phyloP scores from a whole-genome alignment of 495 filamentous ascomycete species.

The Pseudoneurospora amorphoporcata region DNA sequence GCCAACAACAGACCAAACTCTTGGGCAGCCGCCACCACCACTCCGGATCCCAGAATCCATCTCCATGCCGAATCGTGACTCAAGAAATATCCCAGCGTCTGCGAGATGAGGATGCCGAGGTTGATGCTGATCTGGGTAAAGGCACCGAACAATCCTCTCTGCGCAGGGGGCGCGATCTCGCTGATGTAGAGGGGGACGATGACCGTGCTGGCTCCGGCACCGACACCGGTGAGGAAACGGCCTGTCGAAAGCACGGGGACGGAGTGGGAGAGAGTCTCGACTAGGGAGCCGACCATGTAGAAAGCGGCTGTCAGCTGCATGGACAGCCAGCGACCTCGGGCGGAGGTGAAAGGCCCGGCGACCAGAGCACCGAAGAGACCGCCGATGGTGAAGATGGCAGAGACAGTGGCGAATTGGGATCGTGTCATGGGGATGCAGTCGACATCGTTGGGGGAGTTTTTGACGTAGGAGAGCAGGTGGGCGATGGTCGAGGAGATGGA shows the following conservation, averaged over 20 bases:
- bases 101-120: constrained; percentile 77
- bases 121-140: constrained; percentile 93
- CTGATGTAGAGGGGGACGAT: constrained; percentile 95
- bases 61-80: constrained; percentile 72
- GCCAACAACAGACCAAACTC: constrained; percentile 55
- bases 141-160: constrained; percentile 78
- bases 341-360: constrained; percentile 62
- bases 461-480: constrained; percentile 18
- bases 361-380: constrained; percentile 74
- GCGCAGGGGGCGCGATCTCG: constrained; percentile 69
- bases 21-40: constrained; percentile 55
- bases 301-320: constrained; percentile 65
- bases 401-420: constrained; percentile 67
- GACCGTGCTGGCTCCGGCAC: constrained; percentile 77
- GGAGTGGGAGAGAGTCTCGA: constrained; percentile 60
- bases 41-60: constrained; percentile 66
- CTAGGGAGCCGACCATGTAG: constrained; percentile 63
- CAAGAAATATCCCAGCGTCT: constrained; percentile 76
- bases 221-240: constrained; percentile 69
- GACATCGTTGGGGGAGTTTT: constrained; percentile 35
- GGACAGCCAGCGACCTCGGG: constrained; percentile 58
- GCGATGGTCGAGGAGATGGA: constrained; percentile 35
- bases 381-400: constrained; percentile 85
- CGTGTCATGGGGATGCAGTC: constrained; percentile 78
- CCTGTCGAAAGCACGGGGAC: constrained; percentile 60